Conservation (phyloP, 768 basidiomycete genomes). For the Mycena amicta region DNA sequence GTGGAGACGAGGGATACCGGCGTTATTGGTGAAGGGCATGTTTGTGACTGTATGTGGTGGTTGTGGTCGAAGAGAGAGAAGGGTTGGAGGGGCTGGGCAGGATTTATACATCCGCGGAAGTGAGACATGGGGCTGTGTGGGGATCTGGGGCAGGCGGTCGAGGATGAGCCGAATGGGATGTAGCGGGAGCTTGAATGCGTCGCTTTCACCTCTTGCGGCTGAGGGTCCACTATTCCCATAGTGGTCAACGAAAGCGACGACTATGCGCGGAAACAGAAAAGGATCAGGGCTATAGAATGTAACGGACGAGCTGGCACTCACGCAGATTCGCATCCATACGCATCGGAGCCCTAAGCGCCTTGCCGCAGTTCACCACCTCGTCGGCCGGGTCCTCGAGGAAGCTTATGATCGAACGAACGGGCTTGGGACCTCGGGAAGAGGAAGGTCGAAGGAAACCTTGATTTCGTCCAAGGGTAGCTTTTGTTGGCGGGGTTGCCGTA, state of each 20-base stretch:
- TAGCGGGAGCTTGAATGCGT: no score
- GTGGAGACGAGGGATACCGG: no score
- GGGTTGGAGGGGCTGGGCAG: no score
- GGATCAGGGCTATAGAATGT: background rate
- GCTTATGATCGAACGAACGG: conserved; percentile 13
- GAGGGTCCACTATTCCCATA: conserved; percentile 5
- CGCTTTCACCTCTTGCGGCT: conserved; percentile 13
- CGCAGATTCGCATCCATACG: background rate
- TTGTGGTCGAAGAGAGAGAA: no score
- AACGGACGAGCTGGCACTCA: no score
- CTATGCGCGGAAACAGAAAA: background rate
- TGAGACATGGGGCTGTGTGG: no score
- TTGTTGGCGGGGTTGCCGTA: conserved; percentile 1
- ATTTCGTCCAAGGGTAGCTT: conserved; percentile 17
- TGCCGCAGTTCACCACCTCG: conserved; percentile 19
- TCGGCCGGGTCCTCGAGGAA: conserved; percentile 18
- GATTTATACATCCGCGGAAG: no score
- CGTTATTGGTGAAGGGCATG: no score
- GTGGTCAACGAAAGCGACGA: conserved; percentile 17
- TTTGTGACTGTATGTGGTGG: no score
- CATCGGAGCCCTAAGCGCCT: conserved; percentile 9
- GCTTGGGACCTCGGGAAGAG: conserved; percentile 23
- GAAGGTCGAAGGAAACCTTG: conserved; percentile 25
- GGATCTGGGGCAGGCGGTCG: no score
- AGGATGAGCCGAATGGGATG: no score